Evolutionary conservation across 2,329 filamentous ascomycete genomes (phyloP).

Genomic region (Clonostachys byssicola): DNA sequence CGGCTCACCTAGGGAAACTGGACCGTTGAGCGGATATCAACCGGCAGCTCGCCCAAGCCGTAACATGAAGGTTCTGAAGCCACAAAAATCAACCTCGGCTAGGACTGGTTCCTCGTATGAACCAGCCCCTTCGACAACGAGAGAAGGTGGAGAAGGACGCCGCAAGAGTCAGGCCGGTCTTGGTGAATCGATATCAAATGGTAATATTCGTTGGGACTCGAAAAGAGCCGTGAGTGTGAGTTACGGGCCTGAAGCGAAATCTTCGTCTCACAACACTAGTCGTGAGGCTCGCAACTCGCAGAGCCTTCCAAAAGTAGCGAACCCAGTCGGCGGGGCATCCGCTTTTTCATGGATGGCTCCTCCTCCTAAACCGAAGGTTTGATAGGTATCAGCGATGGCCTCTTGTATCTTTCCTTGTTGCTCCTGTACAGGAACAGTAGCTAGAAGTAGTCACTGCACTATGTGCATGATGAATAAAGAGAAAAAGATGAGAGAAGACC

Average conservation of each 20-base stretch:
- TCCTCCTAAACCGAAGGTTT: conserved; percentile 26
- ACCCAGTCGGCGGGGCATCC: conserved; percentile 87
- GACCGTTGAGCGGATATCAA: conserved; percentile 63
- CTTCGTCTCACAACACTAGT: conserved; percentile 26
- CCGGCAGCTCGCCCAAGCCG: conserved; percentile 58
- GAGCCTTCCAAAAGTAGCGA: conserved; percentile 55
- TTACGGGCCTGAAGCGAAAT: conserved; percentile 30
- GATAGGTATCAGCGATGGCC: conserved; percentile 23
- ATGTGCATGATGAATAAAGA: too few species aligned
- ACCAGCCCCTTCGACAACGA: conserved; percentile 36
- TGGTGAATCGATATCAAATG: conserved; percentile 14
- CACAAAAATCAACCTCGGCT: conserved; percentile 59
- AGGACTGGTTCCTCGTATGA: conserved; percentile 50
- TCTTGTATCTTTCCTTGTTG: not conserved
- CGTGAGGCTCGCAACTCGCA: conserved; percentile 30
- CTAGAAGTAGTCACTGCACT: too few species aligned
- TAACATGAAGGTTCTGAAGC: conserved; percentile 88
- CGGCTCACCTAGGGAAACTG: conserved; percentile 45
- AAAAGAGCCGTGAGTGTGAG: conserved; percentile 46
- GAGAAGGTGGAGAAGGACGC: conserved; percentile 39
- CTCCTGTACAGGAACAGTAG: too few species aligned
- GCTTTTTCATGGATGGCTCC: conserved; percentile 90
- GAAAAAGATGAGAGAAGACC: too few species aligned
- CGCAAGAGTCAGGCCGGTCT: conserved; percentile 41
- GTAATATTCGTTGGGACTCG: conserved; percentile 44